Evolutionary conservation across 2,329 filamentous ascomycete species (phyloP).

Genomic region (Xylaria sp.): DNA sequence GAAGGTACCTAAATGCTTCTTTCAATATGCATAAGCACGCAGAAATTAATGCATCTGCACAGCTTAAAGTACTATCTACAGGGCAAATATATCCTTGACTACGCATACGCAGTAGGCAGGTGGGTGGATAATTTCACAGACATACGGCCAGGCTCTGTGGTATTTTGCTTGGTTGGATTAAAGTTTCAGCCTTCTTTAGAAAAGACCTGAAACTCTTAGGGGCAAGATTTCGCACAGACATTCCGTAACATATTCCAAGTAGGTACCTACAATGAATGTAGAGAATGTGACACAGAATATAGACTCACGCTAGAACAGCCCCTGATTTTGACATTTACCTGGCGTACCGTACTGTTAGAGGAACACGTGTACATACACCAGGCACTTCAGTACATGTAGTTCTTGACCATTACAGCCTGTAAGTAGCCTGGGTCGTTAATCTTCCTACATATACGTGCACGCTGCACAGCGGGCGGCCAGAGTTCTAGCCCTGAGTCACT

Average conservation of each 20-base stretch:
- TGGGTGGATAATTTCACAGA: background rate
- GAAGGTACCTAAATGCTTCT: background rate
- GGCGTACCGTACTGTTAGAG: background rate
- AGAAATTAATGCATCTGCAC: background rate
- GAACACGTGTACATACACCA: background rate
- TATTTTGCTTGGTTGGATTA: background rate
- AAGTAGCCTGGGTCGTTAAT: too few relatives aligned
- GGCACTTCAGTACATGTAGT: too few relatives aligned
- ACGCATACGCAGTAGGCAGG: background rate
- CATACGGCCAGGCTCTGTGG: background rate
- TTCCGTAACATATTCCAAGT: background rate
- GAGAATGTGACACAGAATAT: background rate
- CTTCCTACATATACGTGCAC: too few relatives aligned
- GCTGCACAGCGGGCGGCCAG: too few relatives aligned
- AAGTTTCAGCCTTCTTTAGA: constrained; percentile 14
- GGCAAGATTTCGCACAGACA: constrained; percentile 5
- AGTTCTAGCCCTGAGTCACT: background rate
- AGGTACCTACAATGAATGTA: background rate
- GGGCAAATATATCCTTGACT: background rate
- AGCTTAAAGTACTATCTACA: background rate
- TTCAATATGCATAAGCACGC: background rate
- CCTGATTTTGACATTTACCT: background rate
- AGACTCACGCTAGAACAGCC: background rate
- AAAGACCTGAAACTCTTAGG: background rate
- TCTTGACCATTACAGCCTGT: too few relatives aligned